Conservation (phyloP, 495 filamentous ascomycete species). For the Parathielavia hyrcaniae region DNA sequence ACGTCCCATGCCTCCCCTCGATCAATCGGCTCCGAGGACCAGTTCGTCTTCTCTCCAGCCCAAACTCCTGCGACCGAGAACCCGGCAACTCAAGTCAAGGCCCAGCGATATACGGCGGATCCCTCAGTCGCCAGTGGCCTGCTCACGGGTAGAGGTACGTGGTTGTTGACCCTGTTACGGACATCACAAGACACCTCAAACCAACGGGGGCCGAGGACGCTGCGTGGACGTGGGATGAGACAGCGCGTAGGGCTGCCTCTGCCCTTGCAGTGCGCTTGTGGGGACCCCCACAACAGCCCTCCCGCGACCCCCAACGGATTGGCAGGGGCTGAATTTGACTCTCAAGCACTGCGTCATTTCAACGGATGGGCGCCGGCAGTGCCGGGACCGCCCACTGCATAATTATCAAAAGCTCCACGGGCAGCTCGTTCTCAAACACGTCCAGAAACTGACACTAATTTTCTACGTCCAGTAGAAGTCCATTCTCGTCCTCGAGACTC, state of each 20-base stretch:
- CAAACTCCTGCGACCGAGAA: constrained; percentile 21
- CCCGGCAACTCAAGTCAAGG: constrained; percentile 9
- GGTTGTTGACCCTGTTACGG: no score
- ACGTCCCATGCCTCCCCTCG: constrained; percentile 21
- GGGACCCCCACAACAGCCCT: not conserved
- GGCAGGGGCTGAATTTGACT: not conserved
- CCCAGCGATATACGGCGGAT: not conserved
- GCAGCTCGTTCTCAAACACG: not conserved
- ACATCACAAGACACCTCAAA: no score
- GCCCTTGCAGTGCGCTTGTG: not conserved
- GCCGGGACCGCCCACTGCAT: no score
- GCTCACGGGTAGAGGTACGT: constrained; percentile 1
- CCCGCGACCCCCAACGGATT: not conserved
- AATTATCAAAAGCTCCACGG: no score
- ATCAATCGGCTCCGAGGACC: constrained; percentile 23
- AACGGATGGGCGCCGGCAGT: no score
- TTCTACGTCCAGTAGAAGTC: constrained; percentile 6
- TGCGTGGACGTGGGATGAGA: no score
- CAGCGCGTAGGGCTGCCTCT: not conserved
- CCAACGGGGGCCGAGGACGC: no score
- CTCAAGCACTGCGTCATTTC: constrained; percentile 5
- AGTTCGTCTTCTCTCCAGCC: constrained; percentile 23
- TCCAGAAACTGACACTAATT: not conserved
- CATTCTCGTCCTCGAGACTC: not conserved
- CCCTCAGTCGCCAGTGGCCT: not conserved